phyloP scores from a whole-genome alignment of 176 grass and related monocot genomes.

The Miscanthus lutarioriparius region DNA sequence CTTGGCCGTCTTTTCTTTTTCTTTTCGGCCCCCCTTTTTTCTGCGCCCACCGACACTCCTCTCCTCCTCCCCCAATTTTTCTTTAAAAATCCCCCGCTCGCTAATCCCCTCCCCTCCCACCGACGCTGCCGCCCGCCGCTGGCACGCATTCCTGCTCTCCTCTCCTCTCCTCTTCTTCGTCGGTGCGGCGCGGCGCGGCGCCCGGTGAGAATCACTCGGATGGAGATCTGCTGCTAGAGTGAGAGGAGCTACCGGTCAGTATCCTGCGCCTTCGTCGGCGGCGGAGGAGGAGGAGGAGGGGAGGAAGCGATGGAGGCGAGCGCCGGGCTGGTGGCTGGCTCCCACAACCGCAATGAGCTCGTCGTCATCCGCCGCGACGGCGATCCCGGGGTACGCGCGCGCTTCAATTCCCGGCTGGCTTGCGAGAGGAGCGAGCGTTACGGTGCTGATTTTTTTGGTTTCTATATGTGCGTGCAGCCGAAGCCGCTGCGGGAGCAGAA shows the following conservation, averaged over 20 bases:
- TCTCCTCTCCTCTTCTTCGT: background rate
- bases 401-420: background rate
- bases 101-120: slow-evolving; percentile 9
- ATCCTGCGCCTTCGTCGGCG: background rate
- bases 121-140: slow-evolving; percentile 40
- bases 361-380: slow-evolving; percentile 92
- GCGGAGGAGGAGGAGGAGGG: background rate
- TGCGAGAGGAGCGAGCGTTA: background rate
- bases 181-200: slow-evolving; percentile 1
- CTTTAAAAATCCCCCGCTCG: slow-evolving; percentile 39
- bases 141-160: slow-evolving; percentile 14
- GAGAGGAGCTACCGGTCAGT: background rate
- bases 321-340: slow-evolving; percentile 84
- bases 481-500: slow-evolving; percentile 32
- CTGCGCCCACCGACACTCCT: slow-evolving; percentile 38
- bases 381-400: slow-evolving; percentile 71
- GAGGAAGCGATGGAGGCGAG: slow-evolving; percentile 75
- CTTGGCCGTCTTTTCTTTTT: background rate
- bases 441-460: slow-evolving; percentile 16
- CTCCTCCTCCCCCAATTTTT: background rate
- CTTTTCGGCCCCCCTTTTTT: background rate
- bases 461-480: slow-evolving; percentile 19
- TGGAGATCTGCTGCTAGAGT: slow-evolving; percentile 37
- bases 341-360: slow-evolving; percentile 92
- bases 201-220: background rate